Percentiles rank a stretch among this genome's conserved stretches.
Evolutionary conservation across 2,329 filamentous ascomycete species (phyloP).

Genomic region (Colletotrichum trifolii): DNA sequence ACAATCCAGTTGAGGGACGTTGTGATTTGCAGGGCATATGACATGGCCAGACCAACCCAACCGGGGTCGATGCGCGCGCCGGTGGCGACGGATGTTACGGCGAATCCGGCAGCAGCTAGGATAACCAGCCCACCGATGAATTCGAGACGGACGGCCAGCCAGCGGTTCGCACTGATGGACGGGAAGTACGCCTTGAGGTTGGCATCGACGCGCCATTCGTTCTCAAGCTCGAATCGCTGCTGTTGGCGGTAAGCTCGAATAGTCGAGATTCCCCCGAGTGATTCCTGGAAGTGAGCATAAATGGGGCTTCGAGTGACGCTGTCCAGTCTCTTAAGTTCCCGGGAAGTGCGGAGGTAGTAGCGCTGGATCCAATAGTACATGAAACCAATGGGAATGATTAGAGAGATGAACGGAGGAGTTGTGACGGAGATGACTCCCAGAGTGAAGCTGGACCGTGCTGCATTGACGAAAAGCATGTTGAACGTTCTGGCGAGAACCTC

Average conservation of each 20-base stretch:
- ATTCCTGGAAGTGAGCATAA: slow-evolving; percentile 98
- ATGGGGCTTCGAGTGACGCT: slow-evolving; percentile 96
- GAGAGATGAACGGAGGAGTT: slow-evolving; percentile 81
- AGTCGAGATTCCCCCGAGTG: slow-evolving; percentile 90
- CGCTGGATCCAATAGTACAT: slow-evolving; percentile 95
- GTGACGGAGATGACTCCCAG: slow-evolving; percentile 84
- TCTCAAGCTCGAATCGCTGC: slow-evolving; percentile 87
- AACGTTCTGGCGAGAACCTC: slow-evolving; percentile 96
- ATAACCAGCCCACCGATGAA: slow-evolving; percentile 97
- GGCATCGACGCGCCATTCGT: slow-evolving; percentile 96
- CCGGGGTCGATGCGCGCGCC: slow-evolving; percentile 75
- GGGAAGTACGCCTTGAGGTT: slow-evolving; percentile 96
- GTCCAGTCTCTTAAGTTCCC: slow-evolving; percentile 95
- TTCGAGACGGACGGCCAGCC: slow-evolving; percentile 94
- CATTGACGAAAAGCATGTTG: slow-evolving; percentile 92
- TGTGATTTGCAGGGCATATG: slow-evolving; percentile 96
- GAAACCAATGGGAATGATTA: slow-evolving; percentile 83
- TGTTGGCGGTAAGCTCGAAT: slow-evolving; percentile 96
- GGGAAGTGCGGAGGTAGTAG: slow-evolving; percentile 95
- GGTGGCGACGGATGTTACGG: slow-evolving; percentile 81
- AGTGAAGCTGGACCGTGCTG: slow-evolving; percentile 82
- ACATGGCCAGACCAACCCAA: slow-evolving; percentile 92
- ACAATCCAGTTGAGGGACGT: slow-evolving; percentile 99
- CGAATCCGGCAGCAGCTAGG: slow-evolving; percentile 82
- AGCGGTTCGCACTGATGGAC: slow-evolving; percentile 92